These are phyloP conservation scores for Clarireedia sp. DNA, from an alignment of 2,329 filamentous ascomycete genomes.

Conservation along the genomic window DNA sequence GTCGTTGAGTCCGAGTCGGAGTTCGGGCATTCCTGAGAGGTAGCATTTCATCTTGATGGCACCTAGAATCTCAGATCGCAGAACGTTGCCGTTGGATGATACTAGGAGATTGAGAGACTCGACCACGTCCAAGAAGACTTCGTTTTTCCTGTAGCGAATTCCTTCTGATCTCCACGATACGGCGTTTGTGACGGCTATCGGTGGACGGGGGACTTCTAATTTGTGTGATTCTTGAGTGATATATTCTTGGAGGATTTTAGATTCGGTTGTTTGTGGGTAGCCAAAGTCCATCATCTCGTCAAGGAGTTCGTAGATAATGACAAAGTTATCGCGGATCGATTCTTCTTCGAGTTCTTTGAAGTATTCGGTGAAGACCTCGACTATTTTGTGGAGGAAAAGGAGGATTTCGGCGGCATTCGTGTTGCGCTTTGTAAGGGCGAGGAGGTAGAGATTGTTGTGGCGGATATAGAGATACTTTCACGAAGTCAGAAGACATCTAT, in stretches of 20 bases:
- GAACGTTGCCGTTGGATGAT: conserved; percentile 85
- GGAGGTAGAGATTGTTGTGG: conserved; percentile 97
- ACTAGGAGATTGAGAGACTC: conserved; percentile 95
- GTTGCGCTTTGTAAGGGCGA: conserved; percentile 96
- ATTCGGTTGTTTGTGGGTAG: conserved; percentile 96
- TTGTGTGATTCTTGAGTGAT: conserved; percentile 99
- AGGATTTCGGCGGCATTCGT: conserved; percentile 98
- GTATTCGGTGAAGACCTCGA: conserved; percentile 99
- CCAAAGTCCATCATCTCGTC: conserved; percentile 99
- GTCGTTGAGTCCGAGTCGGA: conserved; percentile 90
- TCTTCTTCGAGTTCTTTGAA: conserved; percentile 99
- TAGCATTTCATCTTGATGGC: conserved; percentile 99
- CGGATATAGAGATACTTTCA: conserved; percentile 92
- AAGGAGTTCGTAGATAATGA: conserved; percentile 95
- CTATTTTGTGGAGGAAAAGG: conserved; percentile 94
- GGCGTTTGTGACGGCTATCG: conserved; percentile 96
- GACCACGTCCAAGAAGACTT: conserved; percentile 96
- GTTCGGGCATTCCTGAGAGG: conserved; percentile 93
- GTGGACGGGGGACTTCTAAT: conserved; percentile 87
- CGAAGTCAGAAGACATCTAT: conserved; percentile 13
- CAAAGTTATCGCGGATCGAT: conserved; percentile 98
- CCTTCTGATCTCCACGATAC: conserved; percentile 98
- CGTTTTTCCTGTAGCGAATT: conserved; percentile 97
- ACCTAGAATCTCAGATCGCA: conserved; percentile 91
- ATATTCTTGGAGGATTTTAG: conserved; percentile 97